Evolutionary conservation across 495 filamentous ascomycete species (phyloP), one percentile per base, ranked within the genome.

Genomic region (Neurospora sp.): DNA sequence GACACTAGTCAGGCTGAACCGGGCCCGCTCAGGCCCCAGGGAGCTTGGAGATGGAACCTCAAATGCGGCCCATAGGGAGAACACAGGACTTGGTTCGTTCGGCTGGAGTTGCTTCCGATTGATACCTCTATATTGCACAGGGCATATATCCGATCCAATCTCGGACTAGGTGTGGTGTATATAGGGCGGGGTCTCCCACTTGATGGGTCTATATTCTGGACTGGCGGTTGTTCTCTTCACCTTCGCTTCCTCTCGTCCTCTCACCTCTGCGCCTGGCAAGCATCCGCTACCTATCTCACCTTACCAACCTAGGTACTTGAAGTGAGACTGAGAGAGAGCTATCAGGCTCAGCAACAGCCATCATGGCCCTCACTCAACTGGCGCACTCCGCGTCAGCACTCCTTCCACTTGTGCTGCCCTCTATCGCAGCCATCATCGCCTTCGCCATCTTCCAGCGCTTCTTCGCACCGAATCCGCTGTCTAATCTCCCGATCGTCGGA

Each of bases 401-500:
- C 6, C 73, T 76, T 41, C 79, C 80, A 4, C 46, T 83, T 4
- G 20, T 83, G 23, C 71, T 80, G 3, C 66, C 78, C 2, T 78
- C 78, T 9, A 23, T 79, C 18, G 74, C 69, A 3, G 77, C 76
- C 31, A 62, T 79, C 7, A 11, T 81, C 7, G 75, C 70, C 12
- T 72, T 78, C 0, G 66, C 80, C 12, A 69, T 82, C 38, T 9
- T 79, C 39, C 80, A 78, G 16, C 72, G 54, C 27, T 35, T 82
- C 8, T 20, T 81, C 11, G 42, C 70, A 4, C 4, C 39, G 18
- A 72, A 70, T 10, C 70, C 75, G 5, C 44, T 76, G 16, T 69
- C 75, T 1, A 73, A 74, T 1, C 18, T 83, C 23, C 82, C 83
- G 7, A 69, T 81, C 0, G 76, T 80, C 0, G 79, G 81, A 7